Evolutionary conservation across 2,329 filamentous ascomycete genomes (phyloP), one percentile per base, ranked within the genome.

Genomic region (Lasiodiplodia sp.): DNA sequence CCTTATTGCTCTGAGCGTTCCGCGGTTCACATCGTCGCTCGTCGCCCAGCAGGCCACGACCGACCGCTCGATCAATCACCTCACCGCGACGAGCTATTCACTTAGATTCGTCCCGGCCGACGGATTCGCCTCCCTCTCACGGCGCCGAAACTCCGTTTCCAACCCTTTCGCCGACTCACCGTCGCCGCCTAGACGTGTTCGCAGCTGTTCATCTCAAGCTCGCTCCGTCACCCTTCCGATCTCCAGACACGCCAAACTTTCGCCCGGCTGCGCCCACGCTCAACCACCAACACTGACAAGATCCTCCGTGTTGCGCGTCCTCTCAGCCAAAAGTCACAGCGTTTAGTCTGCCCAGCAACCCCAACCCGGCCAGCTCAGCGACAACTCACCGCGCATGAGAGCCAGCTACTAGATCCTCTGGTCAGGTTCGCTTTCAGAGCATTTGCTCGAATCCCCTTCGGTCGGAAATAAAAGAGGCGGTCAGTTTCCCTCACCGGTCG

Each of bases 401-500:
- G 73, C 69, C 71, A 70, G 57, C 67, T 75, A 67, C 70, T 79
- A 79, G 75, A 63, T 51, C 74, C 70, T 72, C 73, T 75, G 73
- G 69, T 74, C 72, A 75, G 73, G 72, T 73, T 74, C 73, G 73
- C 69, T 64, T 71, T 69, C 71, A 76, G 78, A 79, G 79, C 78
- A 71, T 71, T 71, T 73, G 78, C 78, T 79, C 77, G 75, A 70
- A 70, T 72, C 69, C 70, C 64, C 70, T 69, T 68, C 72, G 75
- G 76, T 73, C 72, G 71, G 70, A 75, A 77, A 76, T 76, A 71
- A 76, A 78, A 77, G 78, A 78, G 74, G 79, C 76, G 80, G 78
- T 81, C 76, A 70, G 76, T 60, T 47, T 53, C 75, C 60, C 70
- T 44, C 8, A 21, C 18, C 55, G 28, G n/a, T 38, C 37, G 47